A percentile compares a stretch with the other conserved stretches of the same genome.
Conservation (phyloP, 129 eudicot genomes). For the Smallanthus sonchifolius region DNA sequence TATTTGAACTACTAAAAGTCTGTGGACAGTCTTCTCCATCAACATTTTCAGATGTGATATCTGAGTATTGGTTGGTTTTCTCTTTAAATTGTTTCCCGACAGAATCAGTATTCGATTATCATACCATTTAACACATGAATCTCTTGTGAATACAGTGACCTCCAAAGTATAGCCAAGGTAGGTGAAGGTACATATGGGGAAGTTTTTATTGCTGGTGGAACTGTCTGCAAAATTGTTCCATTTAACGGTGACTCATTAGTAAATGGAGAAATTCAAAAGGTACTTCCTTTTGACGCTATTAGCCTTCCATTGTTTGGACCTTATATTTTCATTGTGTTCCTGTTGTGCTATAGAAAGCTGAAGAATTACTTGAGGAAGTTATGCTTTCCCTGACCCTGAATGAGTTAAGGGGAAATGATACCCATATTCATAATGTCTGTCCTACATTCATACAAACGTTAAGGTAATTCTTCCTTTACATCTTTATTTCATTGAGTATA, state of each 20-base stretch:
- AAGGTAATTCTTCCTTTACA: slow-evolving; percentile 43
- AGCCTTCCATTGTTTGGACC: slow-evolving; percentile 2
- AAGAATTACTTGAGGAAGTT: slow-evolving; percentile 90
- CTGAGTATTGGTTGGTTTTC: slow-evolving; percentile 59
- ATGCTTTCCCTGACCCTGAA: slow-evolving; percentile 78
- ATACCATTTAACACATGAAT: not conserved
- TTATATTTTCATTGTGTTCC: not conserved
- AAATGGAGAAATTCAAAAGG: slow-evolving; percentile 96
- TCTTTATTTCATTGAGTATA: not conserved
- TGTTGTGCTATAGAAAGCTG: slow-evolving; percentile 56
- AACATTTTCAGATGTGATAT: slow-evolving; percentile 54
- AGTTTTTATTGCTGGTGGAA: slow-evolving; percentile 75
- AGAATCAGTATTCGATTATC: not conserved
- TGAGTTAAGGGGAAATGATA: slow-evolving; percentile 55
- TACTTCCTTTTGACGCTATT: slow-evolving; percentile 17
- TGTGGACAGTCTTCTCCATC: slow-evolving; percentile 82
- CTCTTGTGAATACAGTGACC: slow-evolving; percentile 43
- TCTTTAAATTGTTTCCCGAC: not conserved
- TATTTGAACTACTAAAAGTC: slow-evolving; percentile 52
- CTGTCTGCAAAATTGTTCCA: slow-evolving; percentile 95
- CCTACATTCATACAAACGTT: slow-evolving; percentile 77
- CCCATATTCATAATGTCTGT: slow-evolving; percentile 50
- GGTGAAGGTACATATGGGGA: slow-evolving; percentile 99
- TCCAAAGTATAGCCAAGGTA: slow-evolving; percentile 56
- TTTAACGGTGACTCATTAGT: slow-evolving; percentile 78